Evolutionary conservation across 2,329 filamentous ascomycete genomes (phyloP).

Genomic region (Fusarium nygamai): DNA sequence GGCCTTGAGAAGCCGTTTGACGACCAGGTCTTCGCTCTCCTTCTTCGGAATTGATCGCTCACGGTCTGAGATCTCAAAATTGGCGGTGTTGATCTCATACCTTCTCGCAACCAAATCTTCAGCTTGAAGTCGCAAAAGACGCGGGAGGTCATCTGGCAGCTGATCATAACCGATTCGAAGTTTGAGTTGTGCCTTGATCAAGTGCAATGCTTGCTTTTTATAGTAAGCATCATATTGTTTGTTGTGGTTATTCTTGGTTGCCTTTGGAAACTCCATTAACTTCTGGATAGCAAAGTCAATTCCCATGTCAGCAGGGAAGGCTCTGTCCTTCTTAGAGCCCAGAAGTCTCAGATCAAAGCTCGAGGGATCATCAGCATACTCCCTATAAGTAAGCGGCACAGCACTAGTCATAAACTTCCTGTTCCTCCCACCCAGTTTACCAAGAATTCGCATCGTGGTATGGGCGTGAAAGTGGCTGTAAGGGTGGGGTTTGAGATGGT

Average conservation of each 20-base stretch:
- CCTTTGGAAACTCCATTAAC: conserved; percentile 81
- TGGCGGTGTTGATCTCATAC: conserved; percentile 73
- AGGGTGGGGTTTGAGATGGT: conserved; percentile 91
- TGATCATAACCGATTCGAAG: conserved; percentile 87
- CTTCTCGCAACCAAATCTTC: conserved; percentile 83
- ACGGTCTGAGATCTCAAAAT: conserved; percentile 79
- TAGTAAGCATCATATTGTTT: conserved; percentile 83
- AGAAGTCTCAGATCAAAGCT: conserved; percentile 91
- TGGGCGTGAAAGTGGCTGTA: conserved; percentile 98
- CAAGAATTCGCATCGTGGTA: conserved; percentile 96
- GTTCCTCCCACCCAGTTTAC: conserved; percentile 95
- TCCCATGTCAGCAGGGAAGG: conserved; percentile 87
- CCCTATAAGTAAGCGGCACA: conserved; percentile 82
- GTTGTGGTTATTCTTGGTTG: conserved; percentile 58
- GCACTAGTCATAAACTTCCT: conserved; percentile 94
- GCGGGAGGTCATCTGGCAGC: conserved; percentile 87
- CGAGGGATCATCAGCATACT: conserved; percentile 85
- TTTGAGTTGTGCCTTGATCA: conserved; percentile 90
- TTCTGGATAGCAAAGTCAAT: conserved; percentile 90
- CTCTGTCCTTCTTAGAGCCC: conserved; percentile 86
- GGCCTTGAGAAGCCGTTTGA: conserved; percentile 90
- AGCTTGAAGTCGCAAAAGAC: conserved; percentile 86
- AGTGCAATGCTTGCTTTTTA: conserved; percentile 89
- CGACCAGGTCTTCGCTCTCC: conserved; percentile 79
- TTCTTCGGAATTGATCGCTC: conserved; percentile 89